Percentiles rank a stretch among this genome's conserved stretches.
These are phyloP conservation scores for Piper betle DNA, from an alignment of 164 flowering plant species.

Conservation along the genomic window DNA sequence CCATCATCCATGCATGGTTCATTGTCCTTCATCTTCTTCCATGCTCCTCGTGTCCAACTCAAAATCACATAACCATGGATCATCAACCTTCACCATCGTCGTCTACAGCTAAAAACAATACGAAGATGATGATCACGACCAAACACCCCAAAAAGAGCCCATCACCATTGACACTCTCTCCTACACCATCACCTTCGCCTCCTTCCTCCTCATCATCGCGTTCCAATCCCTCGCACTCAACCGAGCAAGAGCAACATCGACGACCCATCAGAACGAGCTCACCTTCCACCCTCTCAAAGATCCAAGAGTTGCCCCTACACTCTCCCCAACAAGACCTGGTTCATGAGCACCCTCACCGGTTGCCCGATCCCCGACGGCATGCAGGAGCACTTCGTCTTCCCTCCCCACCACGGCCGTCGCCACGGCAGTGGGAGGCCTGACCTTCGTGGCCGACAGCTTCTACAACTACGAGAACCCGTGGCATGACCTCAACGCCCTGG, in stretches of 20 bases:
- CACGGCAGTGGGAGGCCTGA: slow-evolving; percentile 3
- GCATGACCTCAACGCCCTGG: slow-evolving; percentile 9
- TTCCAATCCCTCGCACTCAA: slow-evolving; percentile 7
- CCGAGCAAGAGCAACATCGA: background rate
- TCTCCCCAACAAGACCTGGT: slow-evolving; percentile 11
- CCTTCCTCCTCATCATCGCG: slow-evolving; percentile 2
- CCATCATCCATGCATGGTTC: too few species aligned
- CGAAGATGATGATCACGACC: slow-evolving; percentile 52
- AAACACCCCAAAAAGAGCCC: slow-evolving; percentile 7
- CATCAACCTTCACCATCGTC: slow-evolving; percentile 38
- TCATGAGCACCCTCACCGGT: slow-evolving; percentile 10
- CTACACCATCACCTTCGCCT: slow-evolving; percentile 2
- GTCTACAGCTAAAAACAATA: slow-evolving; percentile 39
- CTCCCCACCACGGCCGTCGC: background rate
- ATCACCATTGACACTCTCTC: background rate
- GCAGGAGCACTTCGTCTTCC: slow-evolving; percentile 9
- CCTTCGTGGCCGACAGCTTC: slow-evolving; percentile 7
- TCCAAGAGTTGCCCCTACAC: slow-evolving; percentile 4
- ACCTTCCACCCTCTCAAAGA: slow-evolving; percentile 7
- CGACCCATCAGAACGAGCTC: background rate
- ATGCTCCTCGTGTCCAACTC: slow-evolving; percentile 33
- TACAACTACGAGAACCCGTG: slow-evolving; percentile 9
- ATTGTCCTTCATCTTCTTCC: slow-evolving; percentile 37
- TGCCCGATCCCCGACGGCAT: slow-evolving; percentile 1
- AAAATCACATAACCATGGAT: slow-evolving; percentile 6